A percentile compares a stretch with the other conserved stretches of the same genome.
phyloP scores from a whole-genome alignment of 345 rosid species.

The Heritiera fomes region DNA sequence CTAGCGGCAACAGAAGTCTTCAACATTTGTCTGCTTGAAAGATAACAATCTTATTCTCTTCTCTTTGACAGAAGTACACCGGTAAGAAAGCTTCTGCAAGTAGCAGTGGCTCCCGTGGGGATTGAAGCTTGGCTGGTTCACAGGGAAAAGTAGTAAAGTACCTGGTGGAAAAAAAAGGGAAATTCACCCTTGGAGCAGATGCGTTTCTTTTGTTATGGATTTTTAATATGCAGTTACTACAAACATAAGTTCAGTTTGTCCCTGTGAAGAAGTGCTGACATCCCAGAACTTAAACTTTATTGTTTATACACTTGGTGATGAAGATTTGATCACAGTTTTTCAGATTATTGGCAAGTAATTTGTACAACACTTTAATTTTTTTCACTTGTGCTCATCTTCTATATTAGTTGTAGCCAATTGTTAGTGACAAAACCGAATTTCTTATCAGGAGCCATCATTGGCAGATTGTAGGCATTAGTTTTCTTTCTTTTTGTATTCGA shows the following conservation, averaged over 20 bases:
- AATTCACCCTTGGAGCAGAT: constrained; percentile 23
- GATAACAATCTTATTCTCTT: constrained; percentile 4
- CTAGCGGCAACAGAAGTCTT: neutral
- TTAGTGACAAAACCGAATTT: constrained; percentile 11
- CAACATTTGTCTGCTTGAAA: neutral
- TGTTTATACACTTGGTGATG: constrained; percentile 31
- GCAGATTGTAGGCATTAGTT: neutral
- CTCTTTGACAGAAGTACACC: constrained; percentile 42
- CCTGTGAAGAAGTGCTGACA: constrained; percentile 25
- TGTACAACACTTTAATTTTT: constrained; percentile 19
- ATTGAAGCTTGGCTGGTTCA: constrained; percentile 34
- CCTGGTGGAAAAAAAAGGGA: constrained; percentile 13
- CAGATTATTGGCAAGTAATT: constrained; percentile 26
- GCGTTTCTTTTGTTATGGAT: constrained; percentile 34
- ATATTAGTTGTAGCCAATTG: neutral
- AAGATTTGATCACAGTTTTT: constrained; percentile 29
- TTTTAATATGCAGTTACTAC: constrained; percentile 33
- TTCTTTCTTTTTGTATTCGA: neutral
- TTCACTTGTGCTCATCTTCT: neutral
- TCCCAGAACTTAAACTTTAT: constrained; percentile 27
- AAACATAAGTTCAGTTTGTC: constrained; percentile 29
- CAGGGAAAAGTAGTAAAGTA: constrained; percentile 26
- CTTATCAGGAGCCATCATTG: neutral
- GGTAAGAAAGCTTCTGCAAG: constrained; percentile 59
- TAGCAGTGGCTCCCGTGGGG: constrained; percentile 56